Base-by-base conservation (phyloP, 2,329 filamentous ascomycete genomes). In the Aspergillus ibericus region DNA sequence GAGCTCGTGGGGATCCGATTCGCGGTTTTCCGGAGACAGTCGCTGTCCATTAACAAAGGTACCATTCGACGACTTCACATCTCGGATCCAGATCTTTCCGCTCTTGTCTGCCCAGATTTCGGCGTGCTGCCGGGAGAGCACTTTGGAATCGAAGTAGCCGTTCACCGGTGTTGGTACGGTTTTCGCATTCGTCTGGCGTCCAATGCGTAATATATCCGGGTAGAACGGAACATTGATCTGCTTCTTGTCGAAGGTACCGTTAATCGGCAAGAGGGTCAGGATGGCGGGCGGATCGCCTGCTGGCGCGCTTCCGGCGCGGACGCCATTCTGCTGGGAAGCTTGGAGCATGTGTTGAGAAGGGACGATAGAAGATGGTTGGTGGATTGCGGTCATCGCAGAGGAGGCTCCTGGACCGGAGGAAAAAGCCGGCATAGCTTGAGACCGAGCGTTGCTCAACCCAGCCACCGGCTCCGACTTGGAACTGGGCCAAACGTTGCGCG, bases 41-140 rank as follows among this genome's bases (percentile, higher is more conserved):
- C 95, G 88, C 55, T 89, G 86, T 18, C 92, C 92, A 70, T 99
- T 99, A 66, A 99, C 93, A 75, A 99, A 99, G 0, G 95, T 99
- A 59, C 95, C 95, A 72, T 99, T 99, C 40, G 95, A 99, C 0
- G 95, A 98, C 77, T 98, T 99, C 68, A 99, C 90, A 77, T 99
- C 95, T 58, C 93, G 87, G 66, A 99, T 98, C 85, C 88, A 98
- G 44, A 99, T 89, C 73, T 96, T 96, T 54, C 93, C 93, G 61
- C 79, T 82, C 62, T 90, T 88, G 55, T 91, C 88, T 13, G 95
- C 92, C 87, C 92, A 98, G 36, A 99, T 90, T 74, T 99, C 95
- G 35, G 95, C 95, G 75, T 99, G 95, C 73, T 97, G 92, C 68
- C 95, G 85, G 38, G 95, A 98, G 22, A 99, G 84, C 25, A 99